Evolutionary conservation across 139 green algal genomes (phyloP).

Genomic region (Yamagishiella unicocca): DNA sequence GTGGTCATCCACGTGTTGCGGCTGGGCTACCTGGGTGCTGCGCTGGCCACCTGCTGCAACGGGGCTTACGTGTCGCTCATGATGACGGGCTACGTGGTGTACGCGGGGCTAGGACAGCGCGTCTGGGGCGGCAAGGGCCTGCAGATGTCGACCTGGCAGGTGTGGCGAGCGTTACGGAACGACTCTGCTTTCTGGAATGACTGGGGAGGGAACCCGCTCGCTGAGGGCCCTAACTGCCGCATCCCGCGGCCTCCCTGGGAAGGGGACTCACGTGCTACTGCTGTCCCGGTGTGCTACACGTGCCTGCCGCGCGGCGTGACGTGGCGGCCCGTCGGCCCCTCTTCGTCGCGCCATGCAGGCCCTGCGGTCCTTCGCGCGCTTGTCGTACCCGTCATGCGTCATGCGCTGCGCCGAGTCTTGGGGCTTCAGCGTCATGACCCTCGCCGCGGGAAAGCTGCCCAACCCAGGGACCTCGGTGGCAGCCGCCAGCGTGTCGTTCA

Average conservation of each 20-base stretch:
- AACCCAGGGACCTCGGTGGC: conserved; percentile 49
- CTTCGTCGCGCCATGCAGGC: conserved; percentile 8
- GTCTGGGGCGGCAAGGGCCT: not conserved
- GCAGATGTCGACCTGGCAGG: conserved; percentile 10
- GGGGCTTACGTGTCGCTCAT: not conserved
- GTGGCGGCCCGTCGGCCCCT: no score
- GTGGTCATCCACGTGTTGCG: conserved; percentile 51
- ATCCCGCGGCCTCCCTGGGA: no score
- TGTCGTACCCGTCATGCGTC: conserved; percentile 54
- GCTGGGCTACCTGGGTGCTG: conserved; percentile 39
- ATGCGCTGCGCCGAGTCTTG: conserved; percentile 67
- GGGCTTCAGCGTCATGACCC: conserved; percentile 59
- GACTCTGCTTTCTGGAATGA: no score
- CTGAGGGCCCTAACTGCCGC: no score
- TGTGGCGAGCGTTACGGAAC: no score
- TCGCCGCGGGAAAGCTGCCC: conserved; percentile 51
- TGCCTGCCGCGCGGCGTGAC: no score
- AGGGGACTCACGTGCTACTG: no score
- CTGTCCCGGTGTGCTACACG: no score
- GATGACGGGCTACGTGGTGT: not conserved
- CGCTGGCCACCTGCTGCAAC: not conserved
- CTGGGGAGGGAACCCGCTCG: no score
- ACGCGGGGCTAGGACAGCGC: not conserved
- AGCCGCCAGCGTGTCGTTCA: conserved; percentile 56
- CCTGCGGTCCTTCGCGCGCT: conserved; percentile 14